Base-by-base conservation (phyloP, 768 basidiomycete species). In the Lentinula boryana region DNA sequence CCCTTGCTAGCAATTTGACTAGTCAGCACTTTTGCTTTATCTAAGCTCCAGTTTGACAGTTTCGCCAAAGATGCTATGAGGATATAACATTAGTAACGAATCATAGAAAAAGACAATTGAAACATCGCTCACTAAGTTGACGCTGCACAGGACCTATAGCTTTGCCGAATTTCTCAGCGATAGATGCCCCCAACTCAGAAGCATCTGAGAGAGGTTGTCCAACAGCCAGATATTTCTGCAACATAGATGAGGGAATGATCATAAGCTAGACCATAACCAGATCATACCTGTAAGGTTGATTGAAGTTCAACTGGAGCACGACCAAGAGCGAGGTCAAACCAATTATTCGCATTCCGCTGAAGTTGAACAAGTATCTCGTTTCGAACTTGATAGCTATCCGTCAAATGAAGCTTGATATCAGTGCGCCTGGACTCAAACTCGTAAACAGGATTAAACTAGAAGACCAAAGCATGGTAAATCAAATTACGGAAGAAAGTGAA, bases 301-400 rank as follows among this genome's bases (percentile, higher is more conserved):
- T 95, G 94, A 52, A 98, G 75, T 70, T 97, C 95, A 69, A 95
- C 83, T 0, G 96, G 96, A 1, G 95, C 93, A 18, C 95, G 85
- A 10, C 87, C 84, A 36, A 98, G 77, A 1, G 92, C 94, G 43
- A 93, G 75, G 60, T 89, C 86, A 61, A 99, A 89, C 96, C 96
- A 99, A 18, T 71, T 79, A 60, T 81, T 84, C 9, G 93, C 87
- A 67, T 89, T 85, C 4, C 80, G 80, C 62, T 91, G 85, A 35
- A 97, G 70, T 59, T 88, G 85, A 8, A 79, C 78, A 10, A 95
- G 80, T 65, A 98, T 93, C 43, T 93, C 88, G 66, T 93, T 92
- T 50, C 96, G 86, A 13, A 87, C 84, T 62, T 80, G 79, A 69
- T 95, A 97, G 70, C 88, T 89, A 67, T 97, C 96, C 5, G 90